Evolutionary conservation across 1,284 basidiomycete genomes (phyloP), one percentile per base, ranked within the genome.

Genomic region (Hemileia vastatrix): DNA sequence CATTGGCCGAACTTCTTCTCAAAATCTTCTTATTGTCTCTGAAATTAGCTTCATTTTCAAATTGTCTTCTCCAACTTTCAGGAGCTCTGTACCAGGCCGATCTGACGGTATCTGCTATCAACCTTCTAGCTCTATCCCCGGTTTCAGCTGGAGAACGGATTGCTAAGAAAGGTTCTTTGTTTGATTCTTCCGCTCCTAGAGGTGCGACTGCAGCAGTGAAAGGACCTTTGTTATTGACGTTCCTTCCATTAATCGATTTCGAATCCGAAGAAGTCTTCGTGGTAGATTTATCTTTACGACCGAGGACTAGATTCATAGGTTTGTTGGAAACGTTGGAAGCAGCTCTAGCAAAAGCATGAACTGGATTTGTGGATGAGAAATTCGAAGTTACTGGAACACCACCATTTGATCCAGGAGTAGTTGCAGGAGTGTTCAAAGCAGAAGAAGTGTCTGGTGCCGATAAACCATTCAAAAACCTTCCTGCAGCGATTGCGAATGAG

Each of bases 61-160:
- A 70, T 48, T 71, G 69, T n/a, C 66, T 64, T 47, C 71, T 62
- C 73, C 73, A 75, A 13, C 65, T 67, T 36, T 72, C 68, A n/a
- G 73, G 73, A 4, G 73, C 72, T 45, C 55, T 69, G 59, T 65
- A 48, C 73, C 73, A 75, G 0, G 72, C 67, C 57, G 70, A 68
- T 55, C 71, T 67, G 36, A 72, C 70, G 4, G 72, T 71, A 60
- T 73, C 69, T 8, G 71, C 71, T 9, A 75, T 67, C 24, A 74
- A 64, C 21, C 68, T 60, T 13, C 71, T 68, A 9, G 73, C 73
- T 4, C 71, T 65, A 33, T 72, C 72, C 5, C 55, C 66, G 1
- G 69, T 60, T 48, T 72, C 68, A 40, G 71, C 71, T 15, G 70
- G 69, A 3, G 67, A 70, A 15, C 71, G 68, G 47, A 72, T 72